These are phyloP conservation scores for Kwoniella europaea DNA, from an alignment of 768 basidiomycete species.

Conservation along the genomic window DNA sequence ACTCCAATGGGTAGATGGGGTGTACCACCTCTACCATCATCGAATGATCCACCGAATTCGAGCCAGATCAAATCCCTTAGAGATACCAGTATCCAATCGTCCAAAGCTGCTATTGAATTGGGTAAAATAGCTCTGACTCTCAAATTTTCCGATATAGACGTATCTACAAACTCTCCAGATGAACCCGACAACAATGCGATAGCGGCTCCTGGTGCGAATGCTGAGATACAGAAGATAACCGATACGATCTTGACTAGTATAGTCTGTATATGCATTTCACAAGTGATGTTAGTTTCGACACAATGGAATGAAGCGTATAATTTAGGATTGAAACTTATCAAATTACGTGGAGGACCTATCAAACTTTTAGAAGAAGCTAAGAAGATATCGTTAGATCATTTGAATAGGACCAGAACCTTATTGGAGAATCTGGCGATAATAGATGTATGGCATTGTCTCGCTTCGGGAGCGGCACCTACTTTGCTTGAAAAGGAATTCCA, in stretches of 20 bases:
- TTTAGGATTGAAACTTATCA: conserved; percentile 10
- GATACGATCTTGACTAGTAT: conserved; percentile 12
- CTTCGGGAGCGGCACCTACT: conserved; percentile 17
- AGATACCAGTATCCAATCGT: conserved; percentile 1
- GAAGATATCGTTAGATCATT: background rate
- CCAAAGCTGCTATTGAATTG: conserved; percentile 16
- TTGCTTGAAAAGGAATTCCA: conserved; percentile 24
- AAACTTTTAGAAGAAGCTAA: conserved; percentile 12
- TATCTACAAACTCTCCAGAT: background rate
- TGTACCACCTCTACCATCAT: conserved; percentile 9
- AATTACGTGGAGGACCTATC: conserved; percentile 6
- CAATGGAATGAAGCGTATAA: conserved; percentile 17
- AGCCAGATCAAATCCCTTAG: conserved; percentile 1
- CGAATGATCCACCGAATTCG: conserved; percentile 2
- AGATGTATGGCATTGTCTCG: conserved; percentile 24
- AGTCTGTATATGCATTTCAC: conserved; percentile 11
- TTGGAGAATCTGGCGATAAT: conserved; percentile 17
- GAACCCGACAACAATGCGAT: background rate
- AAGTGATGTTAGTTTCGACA: conserved; percentile 5
- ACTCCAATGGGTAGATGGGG: conserved; percentile 11
- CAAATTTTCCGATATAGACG: background rate
- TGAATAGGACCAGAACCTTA: conserved; percentile 1
- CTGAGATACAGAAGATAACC: background rate
- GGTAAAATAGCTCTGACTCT: conserved; percentile 10
- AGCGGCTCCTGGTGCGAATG: background rate